These are phyloP conservation scores for Penicillium malachiteum DNA, from an alignment of 495 filamentous ascomycete genomes.

Conservation along the genomic window DNA sequence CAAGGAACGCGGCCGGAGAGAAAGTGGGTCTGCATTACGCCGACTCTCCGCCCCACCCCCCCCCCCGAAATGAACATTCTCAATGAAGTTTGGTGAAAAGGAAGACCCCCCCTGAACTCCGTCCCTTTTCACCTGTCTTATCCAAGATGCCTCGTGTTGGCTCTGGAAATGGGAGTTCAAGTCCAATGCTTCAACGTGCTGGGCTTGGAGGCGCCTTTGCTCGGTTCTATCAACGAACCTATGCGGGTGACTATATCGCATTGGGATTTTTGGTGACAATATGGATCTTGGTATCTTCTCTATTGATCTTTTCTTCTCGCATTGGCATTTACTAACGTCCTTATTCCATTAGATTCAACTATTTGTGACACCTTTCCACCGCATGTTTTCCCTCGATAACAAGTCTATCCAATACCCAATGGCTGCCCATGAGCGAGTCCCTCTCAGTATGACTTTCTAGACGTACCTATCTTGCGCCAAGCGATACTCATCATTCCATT, in stretches of 20 bases:
- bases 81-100: background rate
- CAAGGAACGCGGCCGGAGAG: slow-evolving; percentile 4
- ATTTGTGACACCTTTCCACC: slow-evolving; percentile 83
- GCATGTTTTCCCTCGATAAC: slow-evolving; percentile 72
- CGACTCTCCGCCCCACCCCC: background rate
- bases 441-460: slow-evolving; percentile 57
- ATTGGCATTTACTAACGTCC: background rate
- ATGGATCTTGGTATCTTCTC: slow-evolving; percentile 60
- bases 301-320: no score
- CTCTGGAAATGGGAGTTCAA: slow-evolving; percentile 26
- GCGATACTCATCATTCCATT: background rate
- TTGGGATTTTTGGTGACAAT: slow-evolving; percentile 64
- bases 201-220: slow-evolving; percentile 40
- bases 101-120: background rate
- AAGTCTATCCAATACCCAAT: slow-evolving; percentile 82
- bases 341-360: slow-evolving; percentile 55
- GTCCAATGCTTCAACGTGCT: slow-evolving; percentile 25
- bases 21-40: slow-evolving; percentile 15
- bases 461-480: background rate
- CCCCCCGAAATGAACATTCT: background rate
- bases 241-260: slow-evolving; percentile 84
- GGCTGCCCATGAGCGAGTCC: slow-evolving; percentile 79
- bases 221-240: slow-evolving; percentile 62
- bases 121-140: background rate
- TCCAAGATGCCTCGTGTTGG: slow-evolving; percentile 32